Evolutionary conservation across 2,329 filamentous ascomycete species (phyloP), one percentile per base, ranked within the genome.

Genomic region (Knufia petricola): DNA sequence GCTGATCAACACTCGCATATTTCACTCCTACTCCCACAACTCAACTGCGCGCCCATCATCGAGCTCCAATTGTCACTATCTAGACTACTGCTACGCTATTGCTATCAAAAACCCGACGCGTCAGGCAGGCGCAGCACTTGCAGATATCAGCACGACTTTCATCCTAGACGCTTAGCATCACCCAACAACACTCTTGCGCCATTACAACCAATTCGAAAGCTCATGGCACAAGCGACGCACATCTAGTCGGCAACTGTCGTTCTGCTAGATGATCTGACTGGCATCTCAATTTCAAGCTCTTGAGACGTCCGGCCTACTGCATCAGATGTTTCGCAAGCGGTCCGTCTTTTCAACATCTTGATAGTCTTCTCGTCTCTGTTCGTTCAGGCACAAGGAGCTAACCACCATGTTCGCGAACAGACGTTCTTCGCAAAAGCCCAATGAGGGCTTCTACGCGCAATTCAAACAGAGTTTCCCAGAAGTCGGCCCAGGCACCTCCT

Each of bases 401-500:
- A 40, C 43, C 17, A 46, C 20, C 39, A 43, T 58, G 50, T 54
- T 56, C 46, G 36, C 48, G 28, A 39, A 48, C 58, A 86, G 83
- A 69, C 85, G 78, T 61, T 87, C 79, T 66, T 81, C 85, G 49
- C 85, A 88, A 67, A 94, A 94, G 72, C 88, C 88, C 49, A 82
- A 80, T 65, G 85, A 89, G 63, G 86, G 89, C 60, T 76, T 95
- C 62, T 81, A 92, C 64, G 81, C 81, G 67, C 82, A 80, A 65
- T 95, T 95, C 70, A 85, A 85, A 65, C 79, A 86, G 61, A 82
- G 79, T 58, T 95, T 94, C 61, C 84, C 87, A 40, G 80, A 89
- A 59, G 72, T 94, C 53, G 71, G 76, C 49, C 70, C 76, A 46
- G 72, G 75, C 50, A 71, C 71, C 49, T 60, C 68, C 57, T 60